Percentiles rank a stretch among this genome's conserved stretches.
Evolutionary conservation across 371 early-diverging fungal species (phyloP).

Genomic region (Hamiltosporidium tvaerminnensis): DNA sequence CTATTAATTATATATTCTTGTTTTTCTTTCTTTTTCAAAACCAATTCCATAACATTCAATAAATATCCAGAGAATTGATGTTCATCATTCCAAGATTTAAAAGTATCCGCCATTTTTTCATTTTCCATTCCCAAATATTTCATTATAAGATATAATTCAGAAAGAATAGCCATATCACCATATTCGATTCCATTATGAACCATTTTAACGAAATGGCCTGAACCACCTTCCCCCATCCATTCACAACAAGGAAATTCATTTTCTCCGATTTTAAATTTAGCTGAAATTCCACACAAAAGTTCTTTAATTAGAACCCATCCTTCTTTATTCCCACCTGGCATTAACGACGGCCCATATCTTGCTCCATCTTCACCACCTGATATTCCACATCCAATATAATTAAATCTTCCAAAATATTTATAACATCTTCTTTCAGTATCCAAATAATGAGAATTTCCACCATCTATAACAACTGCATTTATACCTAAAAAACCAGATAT

Average conservation of each 20-base stretch:
- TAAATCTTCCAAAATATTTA: slow-evolving; percentile 29
- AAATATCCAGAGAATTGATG: slow-evolving; percentile 76
- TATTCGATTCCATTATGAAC: slow-evolving; percentile 99
- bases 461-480: slow-evolving; percentile 91
- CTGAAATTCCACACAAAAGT: background rate
- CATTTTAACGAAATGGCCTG: slow-evolving; percentile 98
- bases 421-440: slow-evolving; percentile 72
- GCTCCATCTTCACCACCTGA: slow-evolving; percentile 98
- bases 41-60: slow-evolving; percentile 78
- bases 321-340: slow-evolving; percentile 82
- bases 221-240: slow-evolving; percentile 89
- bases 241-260: slow-evolving; percentile 82
- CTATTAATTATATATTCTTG: slow-evolving; percentile 75
- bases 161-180: slow-evolving; percentile 93
- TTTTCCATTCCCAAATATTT: slow-evolving; percentile 62
- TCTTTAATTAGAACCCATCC: slow-evolving; percentile 59
- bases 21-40: slow-evolving; percentile 63
- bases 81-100: slow-evolving; percentile 78
- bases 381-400: slow-evolving; percentile 89
- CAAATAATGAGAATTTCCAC: slow-evolving; percentile 93
- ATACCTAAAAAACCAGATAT: slow-evolving; percentile 64
- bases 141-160: slow-evolving; percentile 80
- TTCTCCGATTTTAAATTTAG: slow-evolving; percentile 64
- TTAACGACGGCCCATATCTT: slow-evolving; percentile 83
- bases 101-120: slow-evolving; percentile 69